Evolutionary conservation across 2,329 filamentous ascomycete genomes (phyloP).

Genomic region (Chaetomiaceae sp.): DNA sequence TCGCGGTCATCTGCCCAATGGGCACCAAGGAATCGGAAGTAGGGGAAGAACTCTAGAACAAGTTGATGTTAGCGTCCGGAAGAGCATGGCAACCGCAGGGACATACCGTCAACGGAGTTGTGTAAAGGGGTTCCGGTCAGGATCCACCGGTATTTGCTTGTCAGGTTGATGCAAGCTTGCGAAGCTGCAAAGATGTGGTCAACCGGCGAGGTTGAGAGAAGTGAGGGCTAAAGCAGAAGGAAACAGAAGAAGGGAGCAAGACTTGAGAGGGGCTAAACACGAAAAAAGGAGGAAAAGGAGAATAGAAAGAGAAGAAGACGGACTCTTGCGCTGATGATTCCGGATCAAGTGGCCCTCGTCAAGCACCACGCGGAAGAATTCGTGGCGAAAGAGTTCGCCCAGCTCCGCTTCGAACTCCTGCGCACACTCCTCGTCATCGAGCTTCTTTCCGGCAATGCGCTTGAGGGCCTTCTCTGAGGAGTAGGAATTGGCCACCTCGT

Average conservation of each 20-base stretch:
- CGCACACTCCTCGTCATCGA: conserved; percentile 1
- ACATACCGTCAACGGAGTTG: conserved; percentile 1
- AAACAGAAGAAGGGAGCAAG: no score
- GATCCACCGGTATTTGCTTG: conserved; percentile 12
- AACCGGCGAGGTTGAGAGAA: no score
- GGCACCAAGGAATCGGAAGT: conserved; percentile 11
- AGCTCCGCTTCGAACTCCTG: conserved; percentile 23
- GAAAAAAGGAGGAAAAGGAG: not conserved
- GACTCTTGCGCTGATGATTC: not conserved
- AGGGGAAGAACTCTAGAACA: conserved; percentile 4
- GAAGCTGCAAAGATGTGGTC: not conserved
- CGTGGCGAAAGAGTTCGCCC: conserved; percentile 36
- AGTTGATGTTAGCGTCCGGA: not conserved
- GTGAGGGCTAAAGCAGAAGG: no score
- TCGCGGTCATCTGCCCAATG: not conserved
- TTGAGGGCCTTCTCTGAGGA: not conserved
- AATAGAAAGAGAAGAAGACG: no score
- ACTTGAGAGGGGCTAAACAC: no score
- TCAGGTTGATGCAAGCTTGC: conserved; percentile 1
- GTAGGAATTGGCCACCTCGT: conserved; percentile 25
- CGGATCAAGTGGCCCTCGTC: conserved; percentile 14
- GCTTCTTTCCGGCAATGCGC: not conserved
- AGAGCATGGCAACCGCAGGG: no score
- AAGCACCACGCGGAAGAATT: conserved; percentile 31
- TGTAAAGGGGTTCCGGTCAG: conserved; percentile 9